Base-by-base conservation (phyloP, 1,284 basidiomycete genomes). In the Pascua sp. region DNA sequence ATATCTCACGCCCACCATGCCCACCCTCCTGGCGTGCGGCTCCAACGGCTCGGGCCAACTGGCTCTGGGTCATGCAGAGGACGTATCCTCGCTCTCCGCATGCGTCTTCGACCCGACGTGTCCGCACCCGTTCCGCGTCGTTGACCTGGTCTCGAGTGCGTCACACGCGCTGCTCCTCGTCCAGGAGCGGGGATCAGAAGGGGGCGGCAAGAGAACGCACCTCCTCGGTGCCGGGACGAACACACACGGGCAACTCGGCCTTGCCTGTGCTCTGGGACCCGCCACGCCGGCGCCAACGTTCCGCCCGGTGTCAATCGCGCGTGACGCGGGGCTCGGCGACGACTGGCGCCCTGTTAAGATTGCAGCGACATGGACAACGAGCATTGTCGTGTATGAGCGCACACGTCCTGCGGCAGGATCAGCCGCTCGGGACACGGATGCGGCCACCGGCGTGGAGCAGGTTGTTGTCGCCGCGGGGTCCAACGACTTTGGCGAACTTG, bases 31-130 rank as follows among this genome's bases (percentile, higher is more conserved):
- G 46, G 82, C 86, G 9, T 81, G 85, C 43, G 90, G 90, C 4
- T 91, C 89, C 0, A 92, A 92, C 68, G 86, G 85, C 13, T 81
- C 82, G 46, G 88, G 86, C 2, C 90, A 91, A 69, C 84, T 92
- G 5, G 85, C 81, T 0, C 82, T 83, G 42, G 81, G 81, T 1
- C 77, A 81, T 54, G 32, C 69, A 5, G 81, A 86, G 12, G 89
- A 91, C 67, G 81, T 82, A 1, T 79, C 84, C 64, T 61, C 53
- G 0, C 87, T 89, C 68, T 69, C 69, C 1, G 75, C 76, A 2
- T 85, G 84, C 66, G 62, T 42, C 13, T 68, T 67, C 49, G 66
- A 70, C 51, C 64, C 68, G 11, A 63, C 64, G n/a, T 67, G 18
- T 16, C 51, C 42, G 11, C 42, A 45, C 32, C 10, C 32, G 24